These are phyloP conservation scores for Crassisporium funariophilum DNA, from an alignment of 768 basidiomycete species.

Conservation along the genomic window DNA sequence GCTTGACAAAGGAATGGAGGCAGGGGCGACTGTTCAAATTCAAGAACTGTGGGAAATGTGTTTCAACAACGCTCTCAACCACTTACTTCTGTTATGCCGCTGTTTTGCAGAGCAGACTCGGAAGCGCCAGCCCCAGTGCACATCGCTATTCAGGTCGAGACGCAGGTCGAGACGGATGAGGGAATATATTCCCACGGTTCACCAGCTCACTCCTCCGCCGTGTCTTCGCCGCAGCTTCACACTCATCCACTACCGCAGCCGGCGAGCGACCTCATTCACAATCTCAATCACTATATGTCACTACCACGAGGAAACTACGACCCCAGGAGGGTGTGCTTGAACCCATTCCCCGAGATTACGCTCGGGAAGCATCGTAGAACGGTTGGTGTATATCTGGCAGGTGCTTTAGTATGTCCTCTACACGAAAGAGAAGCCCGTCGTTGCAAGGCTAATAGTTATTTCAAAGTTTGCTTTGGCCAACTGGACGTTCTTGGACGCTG, in stretches of 20 bases:
- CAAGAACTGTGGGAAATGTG: no score
- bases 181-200: slow-evolving; percentile 29
- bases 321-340: slow-evolving; percentile 84
- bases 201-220: slow-evolving; percentile 13
- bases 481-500: slow-evolving; percentile 95
- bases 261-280: slow-evolving; percentile 1
- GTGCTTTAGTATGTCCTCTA: slow-evolving; percentile 73
- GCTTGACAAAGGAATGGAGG: no score
- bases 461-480: slow-evolving; percentile 90
- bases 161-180: slow-evolving; percentile 25
- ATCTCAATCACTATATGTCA: slow-evolving; percentile 43
- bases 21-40: no score
- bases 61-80: no score
- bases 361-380: slow-evolving; percentile 80
- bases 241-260: slow-evolving; percentile 13
- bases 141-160: slow-evolving; percentile 30
- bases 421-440: not conserved
- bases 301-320: slow-evolving; percentile 77
- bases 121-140: not conserved
- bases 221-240: slow-evolving; percentile 19
- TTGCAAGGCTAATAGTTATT: slow-evolving; percentile 2
- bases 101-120: not conserved
- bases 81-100: no score
- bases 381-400: slow-evolving; percentile 88
- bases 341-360: slow-evolving; percentile 78